Percentiles rank a stretch among this genome's conserved stretches.
These are phyloP conservation scores for Inga leiocalycina DNA, from an alignment of 306 rosid genomes.

Conservation along the genomic window DNA sequence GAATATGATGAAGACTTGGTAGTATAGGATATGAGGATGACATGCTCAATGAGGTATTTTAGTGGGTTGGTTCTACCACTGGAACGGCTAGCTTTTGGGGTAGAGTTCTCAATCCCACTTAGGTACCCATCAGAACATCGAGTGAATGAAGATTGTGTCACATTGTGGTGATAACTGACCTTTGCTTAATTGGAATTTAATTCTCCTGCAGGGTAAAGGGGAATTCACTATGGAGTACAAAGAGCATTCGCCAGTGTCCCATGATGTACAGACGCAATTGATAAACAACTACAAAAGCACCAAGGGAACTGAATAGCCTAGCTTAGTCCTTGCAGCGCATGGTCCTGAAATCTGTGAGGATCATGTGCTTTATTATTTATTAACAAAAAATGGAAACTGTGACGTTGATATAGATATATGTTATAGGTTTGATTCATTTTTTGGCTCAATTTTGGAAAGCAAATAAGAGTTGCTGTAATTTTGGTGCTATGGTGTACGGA, in stretches of 20 bases:
- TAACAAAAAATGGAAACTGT: slow-evolving; percentile 15
- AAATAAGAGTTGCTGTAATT: slow-evolving; percentile 32
- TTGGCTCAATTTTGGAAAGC: slow-evolving; percentile 48
- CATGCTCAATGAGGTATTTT: too few species aligned
- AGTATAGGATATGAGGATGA: too few species aligned
- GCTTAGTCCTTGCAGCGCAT: slow-evolving; percentile 10
- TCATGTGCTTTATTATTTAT: slow-evolving; percentile 10
- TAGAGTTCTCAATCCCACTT: too few species aligned
- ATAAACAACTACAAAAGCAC: slow-evolving; percentile 73
- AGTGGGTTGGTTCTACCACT: too few species aligned
- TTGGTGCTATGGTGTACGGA: slow-evolving; percentile 28
- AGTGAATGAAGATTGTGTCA: neutral
- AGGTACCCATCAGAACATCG: neutral
- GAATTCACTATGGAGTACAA: slow-evolving; percentile 99
- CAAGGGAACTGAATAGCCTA: slow-evolving; percentile 56
- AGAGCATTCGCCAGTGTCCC: slow-evolving; percentile 82
- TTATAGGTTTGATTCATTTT: slow-evolving; percentile 32
- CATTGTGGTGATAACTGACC: neutral
- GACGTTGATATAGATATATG: slow-evolving; percentile 30
- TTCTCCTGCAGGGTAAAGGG: slow-evolving; percentile 85
- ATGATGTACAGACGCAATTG: slow-evolving; percentile 83
- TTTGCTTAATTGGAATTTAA: neutral
- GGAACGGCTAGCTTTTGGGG: too few species aligned
- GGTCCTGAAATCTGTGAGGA: slow-evolving; percentile 22
- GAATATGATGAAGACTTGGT: neutral